Evolutionary conservation across 176 grass and related monocot genomes (phyloP), one percentile per base, ranked within the genome.

Genomic region (Cenchrus purpureus): DNA sequence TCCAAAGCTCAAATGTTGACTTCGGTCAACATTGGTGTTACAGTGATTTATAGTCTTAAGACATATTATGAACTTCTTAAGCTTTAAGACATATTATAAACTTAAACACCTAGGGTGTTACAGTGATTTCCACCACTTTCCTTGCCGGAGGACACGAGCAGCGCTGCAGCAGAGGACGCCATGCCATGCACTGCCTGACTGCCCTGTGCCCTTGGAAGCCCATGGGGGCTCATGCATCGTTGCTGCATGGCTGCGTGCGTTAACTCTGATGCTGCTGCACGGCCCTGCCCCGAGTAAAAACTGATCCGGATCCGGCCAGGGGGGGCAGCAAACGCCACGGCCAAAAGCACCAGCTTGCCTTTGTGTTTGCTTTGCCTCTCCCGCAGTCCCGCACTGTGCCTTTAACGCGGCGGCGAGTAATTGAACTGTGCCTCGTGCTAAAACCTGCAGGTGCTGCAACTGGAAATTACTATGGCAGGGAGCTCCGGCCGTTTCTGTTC

Each of bases 361-460:
- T 74, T 81, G 31, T 77, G 72, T 74, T 74, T 67, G 37, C 45
- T 59, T 55, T 11, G 13, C 53, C 14, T 56, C 54, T 19, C 54
- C 12, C 16, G 4, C 54, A 5, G 14, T 55, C 53, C 11, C 15
- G 5, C 53, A 17, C 14, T 56, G 55, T 79, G 74, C 63, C 56
- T 73, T 78, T 10, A 63, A 82, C 46, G 51, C 58, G 34, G 68
- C 77, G 17, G 68, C 44, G 69, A 79, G 66, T 75, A 52, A 78
- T 28, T 4, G 12, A 40, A 32, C 61, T 15, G 31, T 11, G 25
- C 7, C 29, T 34, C 37, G 52, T 60, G 61, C 68, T 75, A 40
- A 46, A 63, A 71, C 54, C 22, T 48, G 31, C 48, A 49, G 58
- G 32, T 49, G 5, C 42, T 64, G 32, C 4, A 45, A 61, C 29